Evolutionary conservation across 2,329 filamentous ascomycete genomes (phyloP), one percentile per base, ranked within the genome.

Genomic region (Truncatella angustata): DNA sequence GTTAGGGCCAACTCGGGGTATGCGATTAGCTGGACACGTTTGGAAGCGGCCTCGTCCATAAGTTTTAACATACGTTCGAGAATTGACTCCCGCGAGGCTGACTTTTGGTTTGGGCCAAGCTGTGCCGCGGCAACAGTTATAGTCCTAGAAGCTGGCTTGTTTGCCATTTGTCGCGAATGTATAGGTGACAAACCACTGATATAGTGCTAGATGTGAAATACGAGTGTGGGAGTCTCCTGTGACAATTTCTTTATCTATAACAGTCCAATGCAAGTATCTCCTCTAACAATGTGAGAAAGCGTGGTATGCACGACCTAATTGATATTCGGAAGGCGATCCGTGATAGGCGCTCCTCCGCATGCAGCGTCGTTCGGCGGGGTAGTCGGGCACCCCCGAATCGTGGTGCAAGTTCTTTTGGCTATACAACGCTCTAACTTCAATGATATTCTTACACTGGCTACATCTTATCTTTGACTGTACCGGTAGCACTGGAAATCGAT

Each of bases 1-100:
- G 78, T 81, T 11, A 82, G 70, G 10, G 78, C 74, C n/a, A 73
- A 68, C 62, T 82, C 79, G 1, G 79, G 79, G 56, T 76, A 82
- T 26, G 81, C 72, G 9, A 81, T 72, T 2, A 82, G 63, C 54
- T 76, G 69, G 37, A 76, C 77, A 14, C 70, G 70, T 50, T 75
- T 62, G 2, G 64, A 50, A 1, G 73, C 69, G 11, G 78, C 79
- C 39, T 71, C 62, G 16, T 73, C 65, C 21, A 83, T 72, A 24
- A 82, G 72, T 18, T 64, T 64, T 55, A 80, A 64, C 67, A 82
- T 77, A 11, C 79, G 74, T 2, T 64, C 51, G n/a, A 82, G 61
- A 5, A 72, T 74, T 36, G 75, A 67, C 37, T 59, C 56, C 24
- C 75, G 72, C 4, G 67, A 59, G n/a, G 73, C 70, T 24, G 65